Base-by-base conservation (phyloP, 2,329 filamentous ascomycete genomes). In the Phialemonium atrogriseum region DNA sequence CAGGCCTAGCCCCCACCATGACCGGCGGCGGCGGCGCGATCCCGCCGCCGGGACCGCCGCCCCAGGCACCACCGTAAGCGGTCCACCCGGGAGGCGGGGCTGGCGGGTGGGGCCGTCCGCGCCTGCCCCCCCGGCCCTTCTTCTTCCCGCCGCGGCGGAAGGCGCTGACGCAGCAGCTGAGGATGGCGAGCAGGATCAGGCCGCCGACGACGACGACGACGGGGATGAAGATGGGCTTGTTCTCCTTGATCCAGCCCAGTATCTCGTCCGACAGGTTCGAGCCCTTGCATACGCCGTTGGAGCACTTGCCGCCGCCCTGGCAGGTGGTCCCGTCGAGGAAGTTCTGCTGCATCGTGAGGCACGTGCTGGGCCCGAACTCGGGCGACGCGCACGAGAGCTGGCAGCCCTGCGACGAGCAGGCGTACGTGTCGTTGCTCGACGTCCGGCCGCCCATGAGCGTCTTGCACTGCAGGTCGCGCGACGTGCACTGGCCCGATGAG, bases 401-500 rank as follows among this genome's bases (percentile, higher is more conserved):
- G 58, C 91, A 98, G 30, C 77, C 79, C 21, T 70, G 68, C 33
- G 63, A 66, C 42, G 80, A 76, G 58, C 91, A 98, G 8, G 88
- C 80, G 46, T 76, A 77, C 2, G 86, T 93, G 48, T 85, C 74
- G 59, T 87, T 89, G 52, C 70, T 73, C 35, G 73, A 68, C 1
- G 79, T 80, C 39, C 82, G 73, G 17, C 72, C 75, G 21, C 86
- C 87, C 68, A 94, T 83, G 28, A 93, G 68, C 9, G 77, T 81
- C 55, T 80, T 79, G 64, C 91, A 98, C 60, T 98, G 91, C 50
- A 80, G 70, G 55, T 95, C 78, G 41, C 91, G 80, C 32, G 83
- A 91, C 4, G 91, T 98, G 58, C 91, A 98, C 58, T 96, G 89
- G 10, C 91, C 91, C 27, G 83, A 88, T 18, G 91, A 86, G 52